These are phyloP conservation scores for Volvox africanus DNA, from an alignment of 139 green algal species.

Conservation along the genomic window DNA sequence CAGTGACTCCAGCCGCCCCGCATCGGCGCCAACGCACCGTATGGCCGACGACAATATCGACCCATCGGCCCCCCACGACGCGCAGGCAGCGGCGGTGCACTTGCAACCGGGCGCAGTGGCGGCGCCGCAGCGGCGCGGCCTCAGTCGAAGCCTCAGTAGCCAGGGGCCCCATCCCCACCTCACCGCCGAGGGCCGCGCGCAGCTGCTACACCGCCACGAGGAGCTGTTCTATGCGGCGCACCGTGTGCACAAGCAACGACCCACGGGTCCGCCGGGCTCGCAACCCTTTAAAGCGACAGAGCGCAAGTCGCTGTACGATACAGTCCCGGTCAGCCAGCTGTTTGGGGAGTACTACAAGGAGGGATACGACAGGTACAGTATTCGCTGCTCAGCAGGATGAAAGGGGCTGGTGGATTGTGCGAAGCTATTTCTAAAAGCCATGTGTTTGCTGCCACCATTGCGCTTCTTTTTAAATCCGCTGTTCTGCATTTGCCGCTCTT, in stretches of 20 bases:
- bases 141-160: background rate
- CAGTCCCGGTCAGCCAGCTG: background rate
- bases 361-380: constrained; percentile 31
- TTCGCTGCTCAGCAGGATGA: too few species aligned
- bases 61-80: background rate
- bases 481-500: too few species aligned
- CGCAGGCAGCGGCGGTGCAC: background rate
- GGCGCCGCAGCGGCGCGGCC: background rate
- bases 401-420: too few species aligned
- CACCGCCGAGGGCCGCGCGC: background rate
- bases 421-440: too few species aligned
- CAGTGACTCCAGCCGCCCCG: background rate
- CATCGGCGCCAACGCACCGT: background rate
- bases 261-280: background rate
- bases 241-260: background rate
- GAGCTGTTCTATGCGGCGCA: constrained; percentile 37
- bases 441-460: too few species aligned
- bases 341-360: constrained; percentile 32
- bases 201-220: background rate
- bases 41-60: background rate
- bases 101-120: background rate
- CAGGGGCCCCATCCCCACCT: background rate
- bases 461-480: too few species aligned
- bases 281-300: background rate
- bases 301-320: constrained; percentile 1